Evolutionary conservation across 2,329 filamentous ascomycete genomes (phyloP), one percentile per base, ranked within the genome.

Genomic region (Botryosphaeria agaves): DNA sequence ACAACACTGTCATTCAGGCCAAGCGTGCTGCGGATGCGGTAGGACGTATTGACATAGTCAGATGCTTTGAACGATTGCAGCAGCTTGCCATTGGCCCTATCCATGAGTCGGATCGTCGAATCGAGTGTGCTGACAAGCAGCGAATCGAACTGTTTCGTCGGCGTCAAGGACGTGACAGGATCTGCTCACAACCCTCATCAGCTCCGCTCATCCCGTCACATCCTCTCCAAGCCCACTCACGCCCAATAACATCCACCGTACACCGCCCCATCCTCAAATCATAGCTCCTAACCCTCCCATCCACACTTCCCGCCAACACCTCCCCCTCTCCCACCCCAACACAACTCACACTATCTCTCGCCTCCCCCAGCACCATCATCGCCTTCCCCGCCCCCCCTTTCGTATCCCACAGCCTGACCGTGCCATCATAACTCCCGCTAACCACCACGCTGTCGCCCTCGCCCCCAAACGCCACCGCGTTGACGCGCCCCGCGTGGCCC

Each of bases 251-350:
- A 54, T 92, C 83, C 1, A 69, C 71, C 4, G 71, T 69, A 29
- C 74, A 64, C 31, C 61, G 62, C 0, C 85, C 85, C 63, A 71
- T 78, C 32, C 83, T 66, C 24, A 92, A 56, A 56, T 95, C 87
- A 55, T 95, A 94, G 35, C 65, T 65, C 32, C 87, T 62, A 1
- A 91, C 70, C 34, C 78, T 64, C 2, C 85, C 85, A 54, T 95
- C 87, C 33, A 93, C 81, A 49, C 81, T 85, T 0, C 77, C 83
- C 1, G 69, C 66, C 2, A 83, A 53, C 29, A 95, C 69, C 52
- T 64, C 59, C 8, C 47, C 42, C 12, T 56, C 61, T 12, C 42
- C 34, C 2, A 66, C 50, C 5, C 46, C 42, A 6, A 68, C 38
- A 32, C 51, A 51, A 3, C 52, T 53, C 16, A 85, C 62, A 31